These are phyloP conservation scores for Leishmania turanica DNA, from an alignment of 208 protist species.

Conservation along the genomic window DNA sequence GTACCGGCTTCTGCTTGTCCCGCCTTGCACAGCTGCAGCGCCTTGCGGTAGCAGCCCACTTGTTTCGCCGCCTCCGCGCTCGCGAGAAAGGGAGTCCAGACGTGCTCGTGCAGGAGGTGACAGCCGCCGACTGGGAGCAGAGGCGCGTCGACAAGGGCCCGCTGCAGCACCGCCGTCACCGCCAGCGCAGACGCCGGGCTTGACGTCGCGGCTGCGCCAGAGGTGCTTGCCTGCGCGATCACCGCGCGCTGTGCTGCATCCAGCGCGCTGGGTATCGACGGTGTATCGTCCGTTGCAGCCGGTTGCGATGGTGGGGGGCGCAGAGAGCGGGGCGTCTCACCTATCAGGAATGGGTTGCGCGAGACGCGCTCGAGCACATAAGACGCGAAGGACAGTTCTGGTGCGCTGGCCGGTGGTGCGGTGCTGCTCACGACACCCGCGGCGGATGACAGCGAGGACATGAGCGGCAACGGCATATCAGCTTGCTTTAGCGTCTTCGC, in stretches of 20 bases:
- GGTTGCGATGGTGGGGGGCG: background rate
- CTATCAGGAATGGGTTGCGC: conserved; percentile 44
- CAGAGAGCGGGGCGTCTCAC: conserved; percentile 35
- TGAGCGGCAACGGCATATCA: background rate
- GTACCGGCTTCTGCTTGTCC: background rate
- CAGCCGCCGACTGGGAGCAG: conserved; percentile 56
- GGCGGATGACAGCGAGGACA: background rate
- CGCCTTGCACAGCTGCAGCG: conserved; percentile 13
- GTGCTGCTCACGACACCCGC: background rate
- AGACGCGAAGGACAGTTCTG: conserved; percentile 31
- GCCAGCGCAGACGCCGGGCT: conserved; percentile 6
- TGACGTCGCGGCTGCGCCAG: background rate
- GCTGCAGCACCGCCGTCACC: conserved; percentile 39
- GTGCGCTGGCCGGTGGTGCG: background rate
- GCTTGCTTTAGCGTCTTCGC: background rate
- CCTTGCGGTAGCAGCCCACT: conserved; percentile 13
- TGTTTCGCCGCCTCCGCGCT: conserved; percentile 43
- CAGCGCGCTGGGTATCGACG: conserved; percentile 11
- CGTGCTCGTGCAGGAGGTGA: conserved; percentile 60
- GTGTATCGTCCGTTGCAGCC: background rate
- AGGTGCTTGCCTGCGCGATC: conserved; percentile 4
- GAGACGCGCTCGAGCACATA: conserved; percentile 44
- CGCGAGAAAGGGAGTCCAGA: conserved; percentile 46
- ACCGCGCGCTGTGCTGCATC: conserved; percentile 25
- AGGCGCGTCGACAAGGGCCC: conserved; percentile 55